These are phyloP conservation scores for Lactarius quietus DNA, from an alignment of 768 basidiomycete species.

Conservation along the genomic window DNA sequence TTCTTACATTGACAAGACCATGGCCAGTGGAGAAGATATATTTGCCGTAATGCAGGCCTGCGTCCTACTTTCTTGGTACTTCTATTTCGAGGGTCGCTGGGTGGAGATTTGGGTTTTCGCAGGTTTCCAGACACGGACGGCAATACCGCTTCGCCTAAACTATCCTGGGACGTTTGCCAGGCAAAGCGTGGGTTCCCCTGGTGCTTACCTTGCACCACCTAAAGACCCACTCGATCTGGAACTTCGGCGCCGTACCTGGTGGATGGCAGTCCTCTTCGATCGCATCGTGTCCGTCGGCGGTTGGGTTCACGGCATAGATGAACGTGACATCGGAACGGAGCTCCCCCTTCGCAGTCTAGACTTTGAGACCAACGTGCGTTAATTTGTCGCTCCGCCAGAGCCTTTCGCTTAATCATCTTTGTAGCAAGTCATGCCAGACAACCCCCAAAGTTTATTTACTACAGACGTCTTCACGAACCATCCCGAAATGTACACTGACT, in stretches of 20 bases:
- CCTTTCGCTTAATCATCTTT: conserved; percentile 18
- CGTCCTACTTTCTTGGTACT: conserved; percentile 84
- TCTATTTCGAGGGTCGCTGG: conserved; percentile 86
- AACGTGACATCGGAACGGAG: conserved; percentile 81
- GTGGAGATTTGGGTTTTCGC: conserved; percentile 92
- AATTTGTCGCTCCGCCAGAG: conserved; percentile 3
- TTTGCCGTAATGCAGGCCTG: conserved; percentile 87
- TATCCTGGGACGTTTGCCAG: conserved; percentile 81
- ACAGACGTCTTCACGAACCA: conserved; percentile 67
- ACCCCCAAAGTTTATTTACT: conserved; percentile 68
- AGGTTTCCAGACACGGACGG: conserved; percentile 77
- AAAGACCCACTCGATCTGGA: conserved; percentile 74
- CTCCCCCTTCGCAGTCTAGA: conserved; percentile 71
- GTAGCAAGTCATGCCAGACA: conserved; percentile 59
- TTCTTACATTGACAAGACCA: conserved; percentile 82
- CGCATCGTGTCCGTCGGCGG: conserved; percentile 67
- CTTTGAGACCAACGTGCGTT: conserved; percentile 67
- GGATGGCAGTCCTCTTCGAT: conserved; percentile 88
- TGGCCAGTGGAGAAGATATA: conserved; percentile 86
- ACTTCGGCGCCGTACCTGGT: conserved; percentile 79
- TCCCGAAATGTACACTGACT: conserved; percentile 74
- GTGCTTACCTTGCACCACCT: conserved; percentile 77
- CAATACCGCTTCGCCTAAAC: conserved; percentile 77
- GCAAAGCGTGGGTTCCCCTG: conserved; percentile 62
- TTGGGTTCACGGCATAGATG: conserved; percentile 83